Percentiles rank a stretch among this genome's conserved stretches.
These are phyloP conservation scores for Fusarium sp. DNA, from an alignment of 2,329 filamentous ascomycete genomes.

Conservation along the genomic window DNA sequence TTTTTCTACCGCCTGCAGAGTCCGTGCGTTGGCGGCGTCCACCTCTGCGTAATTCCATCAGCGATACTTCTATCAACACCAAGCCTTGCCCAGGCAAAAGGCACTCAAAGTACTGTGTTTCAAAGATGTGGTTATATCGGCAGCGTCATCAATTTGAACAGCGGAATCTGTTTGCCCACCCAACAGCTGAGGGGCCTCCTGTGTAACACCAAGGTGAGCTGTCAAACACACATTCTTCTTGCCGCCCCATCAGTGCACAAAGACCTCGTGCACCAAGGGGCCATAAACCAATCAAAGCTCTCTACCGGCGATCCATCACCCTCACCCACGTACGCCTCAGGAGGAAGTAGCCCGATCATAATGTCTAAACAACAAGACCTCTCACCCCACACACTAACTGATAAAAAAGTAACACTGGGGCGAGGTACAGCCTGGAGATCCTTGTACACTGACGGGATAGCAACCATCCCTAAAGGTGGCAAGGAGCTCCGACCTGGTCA, in stretches of 20 bases:
- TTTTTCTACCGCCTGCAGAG: background rate
- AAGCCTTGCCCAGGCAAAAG: background rate
- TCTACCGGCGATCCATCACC: background rate
- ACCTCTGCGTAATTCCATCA: background rate
- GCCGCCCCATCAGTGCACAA: background rate
- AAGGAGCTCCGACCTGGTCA: background rate
- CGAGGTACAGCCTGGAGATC: background rate
- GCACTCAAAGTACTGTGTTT: background rate
- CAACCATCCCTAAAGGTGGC: background rate
- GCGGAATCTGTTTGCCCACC: background rate
- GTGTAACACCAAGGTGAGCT: background rate
- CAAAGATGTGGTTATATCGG: background rate
- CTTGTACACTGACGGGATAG: background rate
- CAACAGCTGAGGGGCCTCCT: background rate
- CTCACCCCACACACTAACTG: background rate
- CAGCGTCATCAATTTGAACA: background rate
- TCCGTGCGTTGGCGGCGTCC: background rate
- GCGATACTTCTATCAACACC: background rate
- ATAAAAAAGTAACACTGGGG: background rate
- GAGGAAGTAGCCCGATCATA: background rate
- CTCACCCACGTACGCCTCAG: background rate
- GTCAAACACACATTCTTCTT: background rate
- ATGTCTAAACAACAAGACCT: background rate
- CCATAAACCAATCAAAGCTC: background rate
- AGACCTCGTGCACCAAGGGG: background rate